Evolutionary conservation across 2,329 filamentous ascomycete genomes (phyloP), one percentile per base, ranked within the genome.

Genomic region (Nemania bipapillata): DNA sequence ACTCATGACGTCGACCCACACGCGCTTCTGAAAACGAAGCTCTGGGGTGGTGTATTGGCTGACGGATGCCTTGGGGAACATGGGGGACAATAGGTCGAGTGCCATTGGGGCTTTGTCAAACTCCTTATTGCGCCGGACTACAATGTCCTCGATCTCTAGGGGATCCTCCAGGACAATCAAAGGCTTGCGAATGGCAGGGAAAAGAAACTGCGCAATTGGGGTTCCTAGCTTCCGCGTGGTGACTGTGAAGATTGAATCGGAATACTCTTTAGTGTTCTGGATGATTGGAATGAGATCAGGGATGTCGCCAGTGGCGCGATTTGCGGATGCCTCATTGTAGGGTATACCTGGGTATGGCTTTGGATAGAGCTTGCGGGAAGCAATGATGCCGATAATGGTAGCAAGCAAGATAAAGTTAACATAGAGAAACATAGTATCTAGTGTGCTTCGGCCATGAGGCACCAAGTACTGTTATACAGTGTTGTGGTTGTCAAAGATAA

Each of bases 1-100:
- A 45, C 71, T 74, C 77, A 80, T 79, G 11, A 74, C 68, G 50
- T 77, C 78, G 42, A 69, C 69, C 74, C 78, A 76, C 24, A 77
- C 63, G 2, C 71, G 69, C 47, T 78, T 76, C 69, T 79, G 74
- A 0, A 72, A 71, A 32, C 70, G 73, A 6, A 79, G 73, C 30
- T 64, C 58, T 0, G 76, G 76, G 7, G 75, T 77, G 0, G 74
- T 75, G 32, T 69, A 71, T 63, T 78, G 76, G 1, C 67, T 66
- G 20, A 79, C 70, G n/a, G 74, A 74, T 15, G 62, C 69, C 6
- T 70, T 54, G 0, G 78, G 77, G n/a, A 79, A 71, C 60, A 78
- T 69, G 4, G 73, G 72, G 2, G 57, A 28, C 28, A 78, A 74
- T 2, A 76, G 50, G 28, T 77, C 72, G 7, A 74, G 28, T 1